phyloP scores from a whole-genome alignment of 176 grass and related monocot genomes.

The Microstegium vimineum region DNA sequence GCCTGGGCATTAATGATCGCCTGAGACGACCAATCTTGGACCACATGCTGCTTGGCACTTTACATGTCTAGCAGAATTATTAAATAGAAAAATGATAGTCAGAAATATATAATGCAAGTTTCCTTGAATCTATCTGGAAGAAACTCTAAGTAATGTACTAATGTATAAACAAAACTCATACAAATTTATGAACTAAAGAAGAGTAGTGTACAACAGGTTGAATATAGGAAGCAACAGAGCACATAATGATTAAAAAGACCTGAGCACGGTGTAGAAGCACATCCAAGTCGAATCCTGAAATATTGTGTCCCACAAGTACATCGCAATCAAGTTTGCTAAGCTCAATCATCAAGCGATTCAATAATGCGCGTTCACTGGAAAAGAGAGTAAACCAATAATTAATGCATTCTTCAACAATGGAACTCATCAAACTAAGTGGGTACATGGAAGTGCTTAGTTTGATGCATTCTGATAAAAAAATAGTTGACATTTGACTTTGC shows the following conservation, averaged over 20 bases:
- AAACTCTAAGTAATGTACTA: not conserved
- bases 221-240: not conserved
- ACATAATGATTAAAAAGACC: constrained; percentile 39
- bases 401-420: not conserved
- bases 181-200: constrained; percentile 23
- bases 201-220: not conserved
- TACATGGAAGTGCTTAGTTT: too few relatives aligned
- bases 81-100: not conserved
- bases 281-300: constrained; percentile 96
- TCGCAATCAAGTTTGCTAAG: constrained; percentile 93
- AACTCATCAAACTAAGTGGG: not conserved
- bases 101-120: not conserved
- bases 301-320: constrained; percentile 96
- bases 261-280: constrained; percentile 92
- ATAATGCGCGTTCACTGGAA: constrained; percentile 85
- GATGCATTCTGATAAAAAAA: not conserved
- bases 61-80: constrained; percentile 62
- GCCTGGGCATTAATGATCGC: constrained; percentile 78
- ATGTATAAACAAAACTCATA: constrained; percentile 10
- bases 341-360: constrained; percentile 96
- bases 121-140: not conserved
- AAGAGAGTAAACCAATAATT: constrained; percentile 33
- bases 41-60: constrained; percentile 84
- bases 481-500: not conserved
- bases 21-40: constrained; percentile 96